Evolutionary conservation across 306 rosid genomes (phyloP), one percentile per base, ranked within the genome.

Genomic region (Prunus dulcis): DNA sequence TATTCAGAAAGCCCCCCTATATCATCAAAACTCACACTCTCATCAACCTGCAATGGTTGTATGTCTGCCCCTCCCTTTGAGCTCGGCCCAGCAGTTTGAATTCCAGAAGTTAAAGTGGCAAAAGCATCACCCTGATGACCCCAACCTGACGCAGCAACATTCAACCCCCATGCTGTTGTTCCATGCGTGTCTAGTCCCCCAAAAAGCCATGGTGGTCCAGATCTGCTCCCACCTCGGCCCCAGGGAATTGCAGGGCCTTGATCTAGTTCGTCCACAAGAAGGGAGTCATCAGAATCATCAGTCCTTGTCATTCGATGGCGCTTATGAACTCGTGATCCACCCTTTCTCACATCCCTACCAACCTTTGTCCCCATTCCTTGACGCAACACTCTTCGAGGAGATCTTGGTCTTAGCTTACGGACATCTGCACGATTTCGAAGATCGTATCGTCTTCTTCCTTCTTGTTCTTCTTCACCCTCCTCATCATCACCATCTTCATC

Each of bases 11-110:
- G 96, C 77, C 97, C 97, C 45, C 99, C 99, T 76, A 95, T 95
- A 78, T 95, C 99, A 58, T 90, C 89, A 82, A 95, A 95, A 80
- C 93, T 88, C 67, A 95, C 97, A 84, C 84, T 95, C 58, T 92
- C 99, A 83, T 95, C 99, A 80, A 95, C 90, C 91, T 95, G 99
- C 69, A 92, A 81, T 64, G 99, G 99, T 82, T 95, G 97, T 64
- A 95, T 95, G 77, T 95, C 99, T 34, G 99, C 99, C 77, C 99
- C 99, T 68, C 99, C 99, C 82, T 95, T 95, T 53, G 99, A 95
- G 84, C 99, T 95, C 25, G 99, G 99, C 82, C 99, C 99, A 41
- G 99, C 99, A 71, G 97, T 92, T 82, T 95, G 99, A 89, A 94
- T 80, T 79, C 98, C 98, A 76, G 98, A 86, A n/a, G 95, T 86